phyloP scores from a whole-genome alignment of 345 rosid species.

The Citrus trifoliata region DNA sequence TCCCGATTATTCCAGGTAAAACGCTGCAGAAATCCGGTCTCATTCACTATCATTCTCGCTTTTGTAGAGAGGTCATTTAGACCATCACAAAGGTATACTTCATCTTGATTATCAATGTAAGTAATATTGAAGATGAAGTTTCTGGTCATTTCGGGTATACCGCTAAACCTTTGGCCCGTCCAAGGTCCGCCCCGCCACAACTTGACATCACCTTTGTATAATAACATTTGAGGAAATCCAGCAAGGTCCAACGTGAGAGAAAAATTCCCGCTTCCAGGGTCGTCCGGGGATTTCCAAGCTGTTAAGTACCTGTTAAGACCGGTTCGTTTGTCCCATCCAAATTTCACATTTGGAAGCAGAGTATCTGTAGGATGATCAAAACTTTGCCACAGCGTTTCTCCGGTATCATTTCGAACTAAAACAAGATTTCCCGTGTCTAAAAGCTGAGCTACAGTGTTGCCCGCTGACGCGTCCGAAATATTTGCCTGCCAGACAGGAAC shows the following conservation, averaged over 20 bases:
- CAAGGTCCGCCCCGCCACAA: constrained; percentile 59
- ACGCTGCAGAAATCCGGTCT: constrained; percentile 41
- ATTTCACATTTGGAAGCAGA: constrained; percentile 53
- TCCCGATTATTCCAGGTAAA: constrained; percentile 38
- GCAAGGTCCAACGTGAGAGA: constrained; percentile 33
- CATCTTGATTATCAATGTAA: constrained; percentile 26
- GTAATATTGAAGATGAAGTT: constrained; percentile 30
- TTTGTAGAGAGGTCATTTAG: constrained; percentile 23
- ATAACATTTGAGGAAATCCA: constrained; percentile 45
- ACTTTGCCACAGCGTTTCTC: constrained; percentile 54
- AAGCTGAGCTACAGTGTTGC: constrained; percentile 36
- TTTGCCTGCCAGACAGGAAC: constrained; percentile 52
- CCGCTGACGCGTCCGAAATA: constrained; percentile 15
- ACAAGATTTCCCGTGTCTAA: constrained; percentile 67
- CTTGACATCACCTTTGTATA: constrained; percentile 31
- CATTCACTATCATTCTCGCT: constrained; percentile 49
- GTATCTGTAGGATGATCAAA: constrained; percentile 69
- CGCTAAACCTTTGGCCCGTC: constrained; percentile 66
- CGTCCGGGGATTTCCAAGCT: constrained; percentile 51
- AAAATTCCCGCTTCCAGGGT: constrained; percentile 46
- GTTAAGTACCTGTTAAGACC: constrained; percentile 35
- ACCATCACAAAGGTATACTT: constrained; percentile 30
- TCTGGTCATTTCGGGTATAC: constrained; percentile 54
- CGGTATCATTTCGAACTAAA: constrained; percentile 27
- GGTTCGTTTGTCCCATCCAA: constrained; percentile 42